Base-by-base conservation (phyloP, 768 basidiomycete genomes). In the Omphalotus guepiniiformis region DNA sequence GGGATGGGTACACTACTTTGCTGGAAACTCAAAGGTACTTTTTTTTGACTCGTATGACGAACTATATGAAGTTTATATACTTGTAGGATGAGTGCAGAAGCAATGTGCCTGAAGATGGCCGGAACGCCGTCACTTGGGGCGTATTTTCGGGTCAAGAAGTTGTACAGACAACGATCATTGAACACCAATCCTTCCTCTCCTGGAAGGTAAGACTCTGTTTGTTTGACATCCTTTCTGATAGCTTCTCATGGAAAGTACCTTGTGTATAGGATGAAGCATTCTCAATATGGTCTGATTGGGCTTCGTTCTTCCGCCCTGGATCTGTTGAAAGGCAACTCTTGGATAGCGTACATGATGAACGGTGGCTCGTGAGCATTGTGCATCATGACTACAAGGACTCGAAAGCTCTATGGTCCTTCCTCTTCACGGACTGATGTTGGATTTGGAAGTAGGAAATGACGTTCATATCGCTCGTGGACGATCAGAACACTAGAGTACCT, bases 51-150 rank as follows among this genome's bases (percentile, higher is more conserved):
- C 36, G 16, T 19, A 7, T 41, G 4, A 8, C 18, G 42, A 11
- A 38, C 15, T 37, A 15, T n/a, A 26, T 16, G 7, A 25, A 36
- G 40, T 34, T 23, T 23, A 13, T 47, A 4, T 38, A n/a, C 11
- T 40, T 48, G 3, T 35, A 92, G 87, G 93, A 89, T 22, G 86
- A 91, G 40, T 82, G 75, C 51, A 70, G 74, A 53, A 92, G 82
- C 11, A 98, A 96, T 61, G 80, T 95, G 19, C 72, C 78, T 1
- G 80, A 85, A 38, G 82, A 79, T 27, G 86, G 81, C 12, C 79
- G 89, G 47, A 97, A 97, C 63, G 94, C 93, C 0, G 96, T 99
- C 6, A 99, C 96, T 1, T 99, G 96, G 96, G 96, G 94, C 47
- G 85, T 98, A 5, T 99, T 99, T 64, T 91, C 93, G 0, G 96